Base-by-base conservation (phyloP, 2,329 filamentous ascomycete species). In the Diaporthe velutina region DNA sequence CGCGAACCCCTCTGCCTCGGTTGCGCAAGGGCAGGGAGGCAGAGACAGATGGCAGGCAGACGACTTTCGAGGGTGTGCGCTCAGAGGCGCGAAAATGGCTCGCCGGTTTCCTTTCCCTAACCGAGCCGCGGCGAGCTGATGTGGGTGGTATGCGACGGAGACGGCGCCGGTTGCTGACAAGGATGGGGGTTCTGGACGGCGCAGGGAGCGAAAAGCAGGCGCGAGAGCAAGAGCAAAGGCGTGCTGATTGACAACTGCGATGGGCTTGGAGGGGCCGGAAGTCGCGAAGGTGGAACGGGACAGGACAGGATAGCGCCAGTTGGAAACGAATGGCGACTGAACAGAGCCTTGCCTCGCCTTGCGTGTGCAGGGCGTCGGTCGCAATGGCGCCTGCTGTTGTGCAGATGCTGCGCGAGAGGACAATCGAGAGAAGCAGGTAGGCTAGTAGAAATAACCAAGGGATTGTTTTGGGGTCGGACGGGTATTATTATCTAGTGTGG, bases 41-140 rank as follows among this genome's bases (percentile, higher is more conserved):
- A 64, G 58, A 45, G 58, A 64, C 58, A 33, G n/a, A 30, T 13
- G 60, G 40, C 38, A 45, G 40, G 60, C 60, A 64, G 60, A 64
- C 48, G 60, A n/a, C 17, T 45, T 19, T 64, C 5, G 60, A 30
- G 42, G 25, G 60, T 10, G 40, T 50, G 60, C 28, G 60, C 60
- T 66, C n/a, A 50, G 60, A 50, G 60, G 60, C 60, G 60, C 40
- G 60, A 48, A 64, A 64, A 64, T 64, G 60, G 60, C 60, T 64
- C 60, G 60, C 60, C 60, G 60, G 38, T 48, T 50, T 35, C 42
- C 30, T 50, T 50, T 13, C 17, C 60, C 60, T 50, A 30, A n/a
- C 61, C 61, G 42, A 67, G 61, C 22, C 61, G 61, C 45, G 45
- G 61, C 35, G 28, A 12, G 61, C 61, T 52, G 61, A 38, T 19